phyloP scores from a whole-genome alignment of 805 yeast species.

The Grigorovia transvaalensis region DNA sequence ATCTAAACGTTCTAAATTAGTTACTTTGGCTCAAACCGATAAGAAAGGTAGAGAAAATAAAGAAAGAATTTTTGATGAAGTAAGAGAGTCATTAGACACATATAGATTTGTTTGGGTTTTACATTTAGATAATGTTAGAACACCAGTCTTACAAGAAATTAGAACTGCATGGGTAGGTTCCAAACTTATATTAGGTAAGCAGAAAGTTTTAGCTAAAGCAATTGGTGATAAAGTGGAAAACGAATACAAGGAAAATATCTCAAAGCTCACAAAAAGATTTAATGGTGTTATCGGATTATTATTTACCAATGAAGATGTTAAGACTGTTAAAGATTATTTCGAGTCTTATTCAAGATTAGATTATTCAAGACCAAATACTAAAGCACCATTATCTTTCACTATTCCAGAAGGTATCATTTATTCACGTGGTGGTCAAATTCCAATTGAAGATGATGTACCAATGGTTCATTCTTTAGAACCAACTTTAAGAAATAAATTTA shows the following conservation, averaged over 20 bases:
- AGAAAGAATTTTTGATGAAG: conserved; percentile 81
- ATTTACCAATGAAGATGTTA: conserved; percentile 80
- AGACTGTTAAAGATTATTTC: conserved; percentile 86
- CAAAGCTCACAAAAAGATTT: conserved; percentile 51
- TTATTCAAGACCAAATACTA: conserved; percentile 81
- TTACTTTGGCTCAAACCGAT: conserved; percentile 90
- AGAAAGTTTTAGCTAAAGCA: conserved; percentile 87
- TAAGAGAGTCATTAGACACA: conserved; percentile 69
- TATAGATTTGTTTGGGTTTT: conserved; percentile 77
- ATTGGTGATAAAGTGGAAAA: conserved; percentile 80
- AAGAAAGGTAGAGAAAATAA: conserved; percentile 92
- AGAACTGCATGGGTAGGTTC: conserved; percentile 91
- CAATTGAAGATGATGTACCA: conserved; percentile 88
- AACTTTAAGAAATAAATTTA: conserved; percentile 77
- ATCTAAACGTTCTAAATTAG: conserved; percentile 92
- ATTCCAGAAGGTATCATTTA: conserved; percentile 87
- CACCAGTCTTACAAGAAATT: conserved; percentile 88
- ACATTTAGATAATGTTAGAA: conserved; percentile 83
- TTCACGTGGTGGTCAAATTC: conserved; percentile 89
- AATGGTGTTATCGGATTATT: conserved; percentile 79
- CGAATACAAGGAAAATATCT: conserved; percentile 80
- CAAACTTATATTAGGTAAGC: conserved; percentile 79
- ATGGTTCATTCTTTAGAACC: conserved; percentile 94
- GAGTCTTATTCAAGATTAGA: conserved; percentile 67
- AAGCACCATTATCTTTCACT: conserved; percentile 70